phyloP scores from a whole-genome alignment of 2,329 filamentous ascomycete genomes.

The Fragosphaeria purpurea region DNA sequence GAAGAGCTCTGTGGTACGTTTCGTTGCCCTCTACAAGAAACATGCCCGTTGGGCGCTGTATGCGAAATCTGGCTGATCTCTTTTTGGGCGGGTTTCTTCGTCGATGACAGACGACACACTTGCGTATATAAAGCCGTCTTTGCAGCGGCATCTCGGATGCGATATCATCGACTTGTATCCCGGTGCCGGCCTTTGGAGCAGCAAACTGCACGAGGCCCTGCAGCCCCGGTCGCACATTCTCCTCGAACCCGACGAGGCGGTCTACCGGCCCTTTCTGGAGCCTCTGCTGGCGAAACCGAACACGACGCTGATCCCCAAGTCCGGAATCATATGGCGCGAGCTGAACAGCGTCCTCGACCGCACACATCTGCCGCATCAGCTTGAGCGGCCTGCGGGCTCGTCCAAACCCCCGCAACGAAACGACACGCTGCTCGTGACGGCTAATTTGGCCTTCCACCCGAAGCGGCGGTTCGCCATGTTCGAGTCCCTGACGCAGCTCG shows the following conservation, averaged over 20 bases:
- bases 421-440: constrained; percentile 61
- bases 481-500: constrained; percentile 45
- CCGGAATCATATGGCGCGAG: constrained; percentile 51
- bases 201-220: constrained; percentile 62
- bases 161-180: constrained; percentile 85
- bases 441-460: constrained; percentile 51
- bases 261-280: constrained; percentile 52
- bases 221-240: constrained; percentile 75
- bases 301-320: constrained; percentile 41
- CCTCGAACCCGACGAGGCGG: constrained; percentile 56
- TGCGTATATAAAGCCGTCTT: constrained; percentile 55
- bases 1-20: constrained; percentile 38
- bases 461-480: constrained; percentile 40
- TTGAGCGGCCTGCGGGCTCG: constrained; percentile 24
- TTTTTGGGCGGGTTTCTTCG: background rate
- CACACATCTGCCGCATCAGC: constrained; percentile 46
- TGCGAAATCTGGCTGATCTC: too few relatives aligned
- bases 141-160: constrained; percentile 63
- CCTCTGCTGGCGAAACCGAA: constrained; percentile 41
- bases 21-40: background rate
- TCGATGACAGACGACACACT: constrained; percentile 52
- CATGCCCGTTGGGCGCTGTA: too few relatives aligned
- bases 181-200: constrained; percentile 67
- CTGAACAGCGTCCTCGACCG: constrained; percentile 43
- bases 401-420: constrained; percentile 45